Conservation (phyloP, 768 basidiomycete genomes). For the Trametes maxima region DNA sequence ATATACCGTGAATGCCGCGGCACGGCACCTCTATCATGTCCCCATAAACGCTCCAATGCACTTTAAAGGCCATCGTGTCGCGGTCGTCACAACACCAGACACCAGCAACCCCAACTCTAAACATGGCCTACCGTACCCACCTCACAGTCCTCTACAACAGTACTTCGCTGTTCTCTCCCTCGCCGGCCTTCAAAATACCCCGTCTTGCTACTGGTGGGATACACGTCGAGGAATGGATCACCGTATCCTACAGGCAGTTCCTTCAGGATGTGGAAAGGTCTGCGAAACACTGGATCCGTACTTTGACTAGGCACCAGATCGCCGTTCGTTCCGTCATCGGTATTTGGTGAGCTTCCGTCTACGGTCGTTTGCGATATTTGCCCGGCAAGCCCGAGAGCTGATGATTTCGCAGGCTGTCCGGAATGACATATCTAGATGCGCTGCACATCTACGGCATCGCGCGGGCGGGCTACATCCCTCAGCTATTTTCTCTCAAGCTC, state of each 20-base stretch:
- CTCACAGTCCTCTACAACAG: constrained; percentile 61
- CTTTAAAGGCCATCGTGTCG: no score
- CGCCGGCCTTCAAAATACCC: constrained; percentile 63
- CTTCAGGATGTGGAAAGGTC: constrained; percentile 58
- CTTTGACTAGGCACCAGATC: constrained; percentile 46
- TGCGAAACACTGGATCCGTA: constrained; percentile 59
- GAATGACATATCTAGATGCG: constrained; percentile 67
- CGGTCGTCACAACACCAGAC: no score
- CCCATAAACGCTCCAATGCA: no score
- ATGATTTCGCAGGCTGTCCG: constrained; percentile 55
- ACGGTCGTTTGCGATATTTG: background rate
- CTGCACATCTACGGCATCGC: constrained; percentile 74
- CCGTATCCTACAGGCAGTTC: constrained; percentile 66
- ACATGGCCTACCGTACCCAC: constrained; percentile 45
- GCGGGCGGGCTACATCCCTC: constrained; percentile 71
- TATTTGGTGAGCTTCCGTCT: constrained; percentile 53
- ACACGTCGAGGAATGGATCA: constrained; percentile 51
- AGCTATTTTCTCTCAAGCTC: constrained; percentile 72
- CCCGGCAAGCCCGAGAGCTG: background rate
- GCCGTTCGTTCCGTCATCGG: constrained; percentile 59
- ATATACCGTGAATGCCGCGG: no score
- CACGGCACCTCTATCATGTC: no score
- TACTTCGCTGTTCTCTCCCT: constrained; percentile 47
- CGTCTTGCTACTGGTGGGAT: constrained; percentile 43
- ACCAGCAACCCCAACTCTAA: background rate